These are phyloP conservation scores for Fomitopsis palustris DNA, from an alignment of 1,284 basidiomycete genomes.

Conservation along the genomic window DNA sequence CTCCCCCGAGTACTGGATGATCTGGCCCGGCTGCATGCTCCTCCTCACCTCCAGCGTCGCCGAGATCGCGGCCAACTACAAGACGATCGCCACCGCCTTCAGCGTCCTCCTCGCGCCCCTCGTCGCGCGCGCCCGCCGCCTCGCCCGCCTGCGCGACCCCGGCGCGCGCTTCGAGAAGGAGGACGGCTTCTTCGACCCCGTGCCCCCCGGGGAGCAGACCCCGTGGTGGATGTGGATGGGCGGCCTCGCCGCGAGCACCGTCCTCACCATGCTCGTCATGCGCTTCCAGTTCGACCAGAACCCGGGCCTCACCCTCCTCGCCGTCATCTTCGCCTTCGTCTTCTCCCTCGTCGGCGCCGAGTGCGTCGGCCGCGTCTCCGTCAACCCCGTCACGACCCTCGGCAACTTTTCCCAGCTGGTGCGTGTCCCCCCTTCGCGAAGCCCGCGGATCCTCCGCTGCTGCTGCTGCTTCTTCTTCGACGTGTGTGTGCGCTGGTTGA, in stretches of 20 bases:
- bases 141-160: neutral
- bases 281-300: slow-evolving; percentile 47
- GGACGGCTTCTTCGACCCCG: slow-evolving; percentile 38
- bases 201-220: slow-evolving; percentile 48
- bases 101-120: slow-evolving; percentile 11
- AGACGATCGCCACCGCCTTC: slow-evolving; percentile 11
- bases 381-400: slow-evolving; percentile 56
- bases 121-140: slow-evolving; percentile 6
- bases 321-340: slow-evolving; percentile 64
- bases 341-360: slow-evolving; percentile 48
- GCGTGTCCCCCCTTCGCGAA: slow-evolving; percentile 7
- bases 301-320: slow-evolving; percentile 55
- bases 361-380: slow-evolving; percentile 54
- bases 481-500: neutral
- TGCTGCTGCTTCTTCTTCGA: too few relatives aligned
- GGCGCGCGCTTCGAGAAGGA: slow-evolving; percentile 28
- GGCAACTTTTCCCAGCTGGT: slow-evolving; percentile 39
- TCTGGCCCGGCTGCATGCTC: slow-evolving; percentile 62
- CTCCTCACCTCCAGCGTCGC: slow-evolving; percentile 39
- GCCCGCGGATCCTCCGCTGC: neutral
- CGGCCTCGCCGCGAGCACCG: slow-evolving; percentile 45
- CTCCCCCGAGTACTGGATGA: slow-evolving; percentile 65
- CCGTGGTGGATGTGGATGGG: slow-evolving; percentile 53
- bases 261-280: slow-evolving; percentile 54
- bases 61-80: slow-evolving; percentile 19